phyloP scores from a whole-genome alignment of 2,329 filamentous ascomycete genomes.

The Colletotrichum simmondsii region DNA sequence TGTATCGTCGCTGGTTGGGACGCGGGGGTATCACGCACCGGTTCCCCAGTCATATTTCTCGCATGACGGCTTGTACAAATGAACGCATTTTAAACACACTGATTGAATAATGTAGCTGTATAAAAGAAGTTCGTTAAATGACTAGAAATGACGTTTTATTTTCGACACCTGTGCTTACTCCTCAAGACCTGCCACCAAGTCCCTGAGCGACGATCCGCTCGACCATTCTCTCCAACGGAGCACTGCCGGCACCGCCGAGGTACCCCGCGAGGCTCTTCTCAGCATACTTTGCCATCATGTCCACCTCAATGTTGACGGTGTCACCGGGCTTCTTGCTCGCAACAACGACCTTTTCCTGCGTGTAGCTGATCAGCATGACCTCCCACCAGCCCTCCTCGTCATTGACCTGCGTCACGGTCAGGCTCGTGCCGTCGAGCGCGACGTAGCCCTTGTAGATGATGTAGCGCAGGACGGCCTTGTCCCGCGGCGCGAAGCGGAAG shows the following conservation, averaged over 20 bases:
- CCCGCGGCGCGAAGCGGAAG: constrained; percentile 81
- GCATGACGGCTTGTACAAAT: not conserved
- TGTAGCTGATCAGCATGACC: constrained; percentile 98
- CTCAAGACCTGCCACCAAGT: constrained; percentile 47
- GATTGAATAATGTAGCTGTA: not conserved
- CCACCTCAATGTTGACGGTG: constrained; percentile 91
- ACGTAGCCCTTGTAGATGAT: constrained; percentile 97
- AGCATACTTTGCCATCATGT: constrained; percentile 87
- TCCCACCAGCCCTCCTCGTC: constrained; percentile 88
- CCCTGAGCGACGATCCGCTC: constrained; percentile 79
- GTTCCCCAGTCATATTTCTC: not conserved
- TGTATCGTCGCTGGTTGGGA: too few relatives aligned
- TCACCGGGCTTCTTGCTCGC: constrained; percentile 83
- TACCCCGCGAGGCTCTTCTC: constrained; percentile 91
- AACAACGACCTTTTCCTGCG: constrained; percentile 90
- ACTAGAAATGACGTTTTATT: not conserved
- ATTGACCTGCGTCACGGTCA: constrained; percentile 90
- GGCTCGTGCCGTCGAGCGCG: constrained; percentile 90
- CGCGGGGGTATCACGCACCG: too few relatives aligned
- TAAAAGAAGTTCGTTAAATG: not conserved
- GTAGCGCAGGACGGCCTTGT: constrained; percentile 79
- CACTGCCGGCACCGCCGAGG: constrained; percentile 68
- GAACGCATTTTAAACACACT: not conserved
- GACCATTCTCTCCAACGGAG: constrained; percentile 77
- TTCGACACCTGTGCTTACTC: not conserved